phyloP scores from a whole-genome alignment of 208 protist genomes.

The Acanthamoeba lugdunensis region DNA sequence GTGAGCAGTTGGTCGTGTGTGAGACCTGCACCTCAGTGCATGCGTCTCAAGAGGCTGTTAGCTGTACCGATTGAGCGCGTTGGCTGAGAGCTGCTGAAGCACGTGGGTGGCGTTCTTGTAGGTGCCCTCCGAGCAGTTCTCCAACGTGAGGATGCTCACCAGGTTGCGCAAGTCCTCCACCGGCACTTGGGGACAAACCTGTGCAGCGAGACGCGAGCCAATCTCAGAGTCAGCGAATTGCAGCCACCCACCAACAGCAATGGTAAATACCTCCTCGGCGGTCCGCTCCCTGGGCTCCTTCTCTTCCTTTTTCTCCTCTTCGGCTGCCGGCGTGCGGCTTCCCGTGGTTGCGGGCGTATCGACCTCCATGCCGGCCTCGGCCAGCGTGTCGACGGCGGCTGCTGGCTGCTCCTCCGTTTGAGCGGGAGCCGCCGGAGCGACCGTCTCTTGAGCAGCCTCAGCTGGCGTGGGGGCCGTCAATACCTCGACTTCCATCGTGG shows the following conservation, averaged over 20 bases:
- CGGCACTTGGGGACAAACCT: constrained; percentile 35
- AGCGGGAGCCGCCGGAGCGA: no score
- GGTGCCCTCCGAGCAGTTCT: constrained; percentile 67
- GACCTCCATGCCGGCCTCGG: neutral
- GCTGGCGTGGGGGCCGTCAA: neutral
- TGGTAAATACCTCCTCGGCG: constrained; percentile 22
- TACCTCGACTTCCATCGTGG: neutral
- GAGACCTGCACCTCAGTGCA: neutral
- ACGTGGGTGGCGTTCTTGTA: constrained; percentile 63
- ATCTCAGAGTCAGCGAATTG: neutral
- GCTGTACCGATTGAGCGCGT: neutral
- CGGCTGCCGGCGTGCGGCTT: neutral
- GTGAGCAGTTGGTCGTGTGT: no score
- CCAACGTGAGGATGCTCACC: constrained; percentile 57
- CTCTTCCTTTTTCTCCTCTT: constrained; percentile 7
- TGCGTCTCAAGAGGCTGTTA: neutral
- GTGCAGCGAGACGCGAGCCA: neutral
- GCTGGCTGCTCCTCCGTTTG: neutral
- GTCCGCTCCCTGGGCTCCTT: constrained; percentile 39
- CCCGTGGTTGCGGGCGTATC: neutral
- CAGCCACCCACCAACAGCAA: neutral
- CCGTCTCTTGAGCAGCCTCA: neutral
- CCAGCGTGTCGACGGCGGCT: neutral
- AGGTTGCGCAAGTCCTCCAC: constrained; percentile 55
- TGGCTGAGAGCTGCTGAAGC: constrained; percentile 47